Evolutionary conservation across 208 protist species (phyloP).

Genomic region (Tritrichomonas musculus): DNA sequence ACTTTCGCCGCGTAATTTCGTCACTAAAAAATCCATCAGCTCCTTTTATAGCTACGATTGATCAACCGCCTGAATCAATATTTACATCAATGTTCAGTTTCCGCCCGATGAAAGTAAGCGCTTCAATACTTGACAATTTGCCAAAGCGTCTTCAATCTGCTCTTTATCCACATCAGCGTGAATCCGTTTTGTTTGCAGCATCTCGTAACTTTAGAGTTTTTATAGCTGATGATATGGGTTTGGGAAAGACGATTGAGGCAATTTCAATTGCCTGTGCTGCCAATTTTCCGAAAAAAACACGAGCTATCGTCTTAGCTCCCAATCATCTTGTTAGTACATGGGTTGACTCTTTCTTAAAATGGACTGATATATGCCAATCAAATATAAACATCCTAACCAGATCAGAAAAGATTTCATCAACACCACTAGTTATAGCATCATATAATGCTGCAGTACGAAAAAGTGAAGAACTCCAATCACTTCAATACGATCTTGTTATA

Average conservation of each 20-base stretch:
- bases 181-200: not conserved
- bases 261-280: conserved; percentile 23
- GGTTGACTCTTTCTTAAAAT: conserved; percentile 27
- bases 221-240: conserved; percentile 55
- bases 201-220: conserved; percentile 27
- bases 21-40: not conserved
- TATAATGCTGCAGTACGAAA: not conserved
- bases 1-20: not conserved
- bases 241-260: conserved; percentile 54
- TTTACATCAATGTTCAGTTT: not conserved
- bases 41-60: not conserved
- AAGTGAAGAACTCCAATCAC: not conserved
- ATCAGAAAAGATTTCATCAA: not conserved
- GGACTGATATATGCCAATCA: not conserved
- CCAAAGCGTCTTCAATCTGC: not conserved
- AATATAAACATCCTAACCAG: not conserved
- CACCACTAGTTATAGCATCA: not conserved
- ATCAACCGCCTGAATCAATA: not conserved
- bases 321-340: conserved; percentile 32
- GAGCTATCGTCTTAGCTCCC: conserved; percentile 47
- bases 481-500: conserved; percentile 42
- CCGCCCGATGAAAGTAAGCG: not conserved
- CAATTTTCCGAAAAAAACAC: conserved; percentile 42
- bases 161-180: not conserved
- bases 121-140: not conserved